Base-by-base conservation (phyloP, 1,139 yeast species). In the Debaryomycetaceae sp. region DNA sequence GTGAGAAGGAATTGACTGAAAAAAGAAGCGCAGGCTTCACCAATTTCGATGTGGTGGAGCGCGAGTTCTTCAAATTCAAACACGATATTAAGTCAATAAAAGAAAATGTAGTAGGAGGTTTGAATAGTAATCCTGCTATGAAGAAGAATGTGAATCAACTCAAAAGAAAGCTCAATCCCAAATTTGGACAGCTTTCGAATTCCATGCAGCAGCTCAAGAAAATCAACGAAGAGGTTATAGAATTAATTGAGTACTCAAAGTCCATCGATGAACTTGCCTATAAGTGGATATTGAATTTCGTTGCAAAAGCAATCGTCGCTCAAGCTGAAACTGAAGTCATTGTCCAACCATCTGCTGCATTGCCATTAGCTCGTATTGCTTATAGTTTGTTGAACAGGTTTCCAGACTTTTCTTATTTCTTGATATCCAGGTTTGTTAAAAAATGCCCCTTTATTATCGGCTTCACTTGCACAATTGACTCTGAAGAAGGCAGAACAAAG, bases 281-380 rank as follows among this genome's bases (percentile, higher is more conserved):
- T 56, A 65, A 76, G 36, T 91, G 96, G 90, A 75, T 85, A 11
- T 66, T 90, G 34, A 93, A 93, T 58, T 86, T 85, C 56, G 77
- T 86, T 34, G 86, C 97, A 6, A 93, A 93, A 59, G 87, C 95
- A 1, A 68, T 90, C 1, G 87, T 93, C 1, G 82, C 87, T 36
- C 99, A 95, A 65, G 95, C 97, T 1, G 98, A 90, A 63, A 81
- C 96, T 0, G 99, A 93, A 63, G 91, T 89, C 9, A 77, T 87
- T 5, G 96, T 87, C 0, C 80, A 85, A 49, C 83, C 95, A 1
- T 78, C 81, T 40, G 81, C 93, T 1, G 89, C 97, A 0, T 59
- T 85, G 13, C 96, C 99, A 0, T 68, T 95, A 41, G 97, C 90
- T 0, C 77, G 75, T 53, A 65, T 93, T 38, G 72, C 95, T 0